Base-by-base conservation (phyloP, 805 yeast genomes). In the Kluyveromyces wickerhamii region DNA sequence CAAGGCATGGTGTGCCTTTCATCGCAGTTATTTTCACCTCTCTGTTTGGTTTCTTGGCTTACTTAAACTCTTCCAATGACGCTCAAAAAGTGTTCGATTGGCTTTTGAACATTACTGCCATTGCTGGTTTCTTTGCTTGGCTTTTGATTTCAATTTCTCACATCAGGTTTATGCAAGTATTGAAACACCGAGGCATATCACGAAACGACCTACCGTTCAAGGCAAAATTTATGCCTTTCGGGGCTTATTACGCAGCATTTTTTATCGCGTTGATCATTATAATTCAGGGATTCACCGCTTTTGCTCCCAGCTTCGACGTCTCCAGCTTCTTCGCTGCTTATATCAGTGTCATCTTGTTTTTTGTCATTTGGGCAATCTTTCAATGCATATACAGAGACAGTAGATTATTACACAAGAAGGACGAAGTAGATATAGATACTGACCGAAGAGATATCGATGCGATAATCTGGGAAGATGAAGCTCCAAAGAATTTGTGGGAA, bases 91-190 rank as follows among this genome's bases (percentile, higher is more conserved):
- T 77, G 20, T 81, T 81, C 62, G 62, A 70, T 50, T 81, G 88
- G 88, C 65, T 81, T 39, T 60, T 79, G 45, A 79, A 79, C 55
- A 79, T 81, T 47, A 72, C 84, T n/a, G 82, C 83, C 19, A 79
- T 79, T 32, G 78, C 87, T 8, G 88, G 88, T 39, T 67, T 80
- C 44, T 76, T 79, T 45, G 69, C 83, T 12, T 79, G 88, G 88
- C 69, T 75, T 32, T 71, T 74, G 53, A 79, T 80, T 41, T 67
- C 77, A 19, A 57, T 71, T 29, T 65, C 81, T 3, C 88, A 79
- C 57, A 59, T 81, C 38, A 66, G 88, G 54, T 81, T 80, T 60
- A 80, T 80, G 78, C 57, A 64, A 26, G 77, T 79, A 21, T 60
- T 84, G 47, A 71, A 69, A 46, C 54, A 63, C 15, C 72, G 86